Evolutionary conservation across 805 yeast species (phyloP).

Genomic region (Pichia manshurica): DNA sequence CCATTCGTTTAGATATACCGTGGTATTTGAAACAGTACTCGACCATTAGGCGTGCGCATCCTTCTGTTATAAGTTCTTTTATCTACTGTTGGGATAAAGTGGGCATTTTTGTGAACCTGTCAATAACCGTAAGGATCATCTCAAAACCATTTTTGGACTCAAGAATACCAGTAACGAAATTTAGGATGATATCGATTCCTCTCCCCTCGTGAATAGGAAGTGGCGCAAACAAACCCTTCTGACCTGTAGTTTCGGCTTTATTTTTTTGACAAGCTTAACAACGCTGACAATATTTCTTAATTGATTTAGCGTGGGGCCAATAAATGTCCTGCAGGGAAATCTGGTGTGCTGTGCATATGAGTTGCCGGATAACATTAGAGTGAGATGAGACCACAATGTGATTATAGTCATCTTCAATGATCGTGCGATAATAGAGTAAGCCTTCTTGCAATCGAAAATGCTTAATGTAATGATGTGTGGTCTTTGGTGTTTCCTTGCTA

Average conservation of each 20-base stretch:
- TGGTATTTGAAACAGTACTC: slow-evolving; percentile 4
- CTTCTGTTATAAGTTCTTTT: not conserved
- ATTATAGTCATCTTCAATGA: too few relatives aligned
- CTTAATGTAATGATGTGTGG: not conserved
- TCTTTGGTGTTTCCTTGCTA: not conserved
- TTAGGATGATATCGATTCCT: slow-evolving; percentile 4
- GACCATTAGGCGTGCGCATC: slow-evolving; percentile 1
- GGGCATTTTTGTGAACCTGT: slow-evolving; percentile 2
- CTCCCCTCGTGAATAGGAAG: slow-evolving; percentile 1
- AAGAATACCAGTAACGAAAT: slow-evolving; percentile 2
- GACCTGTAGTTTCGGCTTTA: too few relatives aligned
- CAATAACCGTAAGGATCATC: slow-evolving; percentile 1
- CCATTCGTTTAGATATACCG: slow-evolving; percentile 7
- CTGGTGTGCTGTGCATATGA: too few relatives aligned
- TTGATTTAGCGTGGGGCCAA: too few relatives aligned
- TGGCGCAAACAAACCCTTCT: slow-evolving; percentile 3
- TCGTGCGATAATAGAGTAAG: slow-evolving; percentile 1
- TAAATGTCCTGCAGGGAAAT: too few relatives aligned
- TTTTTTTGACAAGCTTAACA: too few relatives aligned
- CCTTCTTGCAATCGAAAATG: not conserved
- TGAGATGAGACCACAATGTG: too few relatives aligned
- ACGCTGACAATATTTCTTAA: too few relatives aligned
- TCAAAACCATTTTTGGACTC: not conserved
- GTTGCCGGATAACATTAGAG: too few relatives aligned
- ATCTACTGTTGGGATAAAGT: not conserved